Evolutionary conservation across 305 asterid genomes (phyloP).

Genomic region (Caryopteris hybrid): DNA sequence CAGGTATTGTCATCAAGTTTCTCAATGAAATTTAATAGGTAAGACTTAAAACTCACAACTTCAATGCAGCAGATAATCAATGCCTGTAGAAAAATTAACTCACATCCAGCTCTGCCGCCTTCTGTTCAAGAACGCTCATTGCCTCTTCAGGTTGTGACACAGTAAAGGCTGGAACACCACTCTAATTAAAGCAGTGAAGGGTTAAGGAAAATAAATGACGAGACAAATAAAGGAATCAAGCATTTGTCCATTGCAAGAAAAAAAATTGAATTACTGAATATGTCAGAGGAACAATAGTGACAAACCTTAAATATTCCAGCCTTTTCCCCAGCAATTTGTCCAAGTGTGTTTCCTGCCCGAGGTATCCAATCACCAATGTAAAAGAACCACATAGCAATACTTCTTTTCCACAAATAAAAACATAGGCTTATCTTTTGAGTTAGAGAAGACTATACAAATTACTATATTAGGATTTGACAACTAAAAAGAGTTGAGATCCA

Average conservation of each 20-base stretch:
- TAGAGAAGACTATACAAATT: slow-evolving; percentile 8
- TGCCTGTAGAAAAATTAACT: slow-evolving; percentile 33
- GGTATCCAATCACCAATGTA: slow-evolving; percentile 13
- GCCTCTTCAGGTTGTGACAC: slow-evolving; percentile 97
- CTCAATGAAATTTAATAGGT: slow-evolving; percentile 6
- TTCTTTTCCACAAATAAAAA: background rate
- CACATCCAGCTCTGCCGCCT: slow-evolving; percentile 74
- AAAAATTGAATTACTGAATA: slow-evolving; percentile 2
- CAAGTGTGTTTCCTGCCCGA: slow-evolving; percentile 82
- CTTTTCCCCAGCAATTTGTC: slow-evolving; percentile 95
- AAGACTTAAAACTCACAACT: background rate
- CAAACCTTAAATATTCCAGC: slow-evolving; percentile 95
- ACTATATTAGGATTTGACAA: background rate
- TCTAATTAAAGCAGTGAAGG: slow-evolving; percentile 34
- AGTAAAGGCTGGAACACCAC: slow-evolving; percentile 88
- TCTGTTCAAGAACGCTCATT: slow-evolving; percentile 74
- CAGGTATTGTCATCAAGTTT: slow-evolving; percentile 3
- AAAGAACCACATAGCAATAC: slow-evolving; percentile 5
- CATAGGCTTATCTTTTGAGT: slow-evolving; percentile 1
- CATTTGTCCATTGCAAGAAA: slow-evolving; percentile 1
- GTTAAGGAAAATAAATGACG: slow-evolving; percentile 7
- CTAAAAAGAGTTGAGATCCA: background rate
- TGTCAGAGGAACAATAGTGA: background rate
- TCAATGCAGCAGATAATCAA: slow-evolving; percentile 1
- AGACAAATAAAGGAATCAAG: slow-evolving; percentile 16